phyloP scores from a whole-genome alignment of 148 eudicot genomes.

The Pharnaceum exiguum region DNA sequence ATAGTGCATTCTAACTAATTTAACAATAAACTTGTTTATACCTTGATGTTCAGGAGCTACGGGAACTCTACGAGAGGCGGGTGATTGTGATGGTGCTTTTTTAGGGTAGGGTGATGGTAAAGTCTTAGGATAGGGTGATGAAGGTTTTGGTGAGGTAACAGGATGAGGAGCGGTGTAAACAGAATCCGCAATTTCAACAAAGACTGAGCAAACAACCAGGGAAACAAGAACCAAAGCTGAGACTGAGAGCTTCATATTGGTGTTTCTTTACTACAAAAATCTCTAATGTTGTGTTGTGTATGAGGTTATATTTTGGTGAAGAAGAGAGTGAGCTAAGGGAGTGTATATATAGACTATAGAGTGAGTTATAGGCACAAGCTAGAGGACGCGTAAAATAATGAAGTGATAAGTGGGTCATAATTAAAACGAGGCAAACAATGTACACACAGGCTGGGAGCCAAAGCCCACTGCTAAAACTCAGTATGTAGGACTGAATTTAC shows the following conservation, averaged over 20 bases:
- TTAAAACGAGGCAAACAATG: no score
- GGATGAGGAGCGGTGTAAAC: no score
- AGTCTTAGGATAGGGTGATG: background rate
- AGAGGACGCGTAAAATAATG: background rate
- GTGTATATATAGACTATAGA: slow-evolving; percentile 3
- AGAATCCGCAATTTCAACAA: slow-evolving; percentile 18
- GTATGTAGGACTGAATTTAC: background rate
- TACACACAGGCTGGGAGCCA: no score
- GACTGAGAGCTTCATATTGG: slow-evolving; percentile 21
- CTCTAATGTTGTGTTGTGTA: background rate
- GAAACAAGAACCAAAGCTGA: slow-evolving; percentile 7
- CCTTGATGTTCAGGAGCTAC: no score
- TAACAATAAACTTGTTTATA: no score
- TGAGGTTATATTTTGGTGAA: background rate
- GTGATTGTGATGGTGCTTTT: no score
- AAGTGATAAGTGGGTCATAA: no score
- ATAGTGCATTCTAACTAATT: no score
- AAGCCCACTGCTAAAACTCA: no score
- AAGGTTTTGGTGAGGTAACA: background rate
- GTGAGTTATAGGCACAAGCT: no score
- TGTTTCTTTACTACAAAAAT: background rate
- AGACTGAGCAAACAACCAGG: slow-evolving; percentile 1
- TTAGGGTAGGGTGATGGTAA: no score
- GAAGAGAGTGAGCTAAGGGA: background rate
- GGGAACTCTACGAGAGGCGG: no score